Conservation (phyloP, 805 yeast species). For the Geotrichum ghanense region DNA sequence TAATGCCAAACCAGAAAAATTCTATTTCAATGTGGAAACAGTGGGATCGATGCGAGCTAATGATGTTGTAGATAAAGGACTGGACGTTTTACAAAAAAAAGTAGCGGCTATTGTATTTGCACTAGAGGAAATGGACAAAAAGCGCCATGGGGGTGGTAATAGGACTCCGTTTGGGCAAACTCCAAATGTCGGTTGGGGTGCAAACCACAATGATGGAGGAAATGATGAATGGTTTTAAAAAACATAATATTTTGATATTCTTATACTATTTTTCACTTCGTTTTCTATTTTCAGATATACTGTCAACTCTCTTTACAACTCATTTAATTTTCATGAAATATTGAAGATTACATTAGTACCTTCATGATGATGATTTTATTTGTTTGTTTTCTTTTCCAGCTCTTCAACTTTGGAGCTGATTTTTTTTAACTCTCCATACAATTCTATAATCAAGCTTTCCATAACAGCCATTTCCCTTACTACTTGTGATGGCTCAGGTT, state of each 20-base stretch:
- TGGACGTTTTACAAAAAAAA: slow-evolving; percentile 77
- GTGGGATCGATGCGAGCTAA: slow-evolving; percentile 83
- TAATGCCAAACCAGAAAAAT: slow-evolving; percentile 67
- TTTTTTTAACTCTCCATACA: neutral
- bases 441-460: neutral
- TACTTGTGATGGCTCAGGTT: neutral
- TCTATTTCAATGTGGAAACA: slow-evolving; percentile 84
- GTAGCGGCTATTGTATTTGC: slow-evolving; percentile 79
- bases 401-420: neutral
- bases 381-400: neutral
- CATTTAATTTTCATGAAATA: too few relatives aligned
- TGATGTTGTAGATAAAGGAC: slow-evolving; percentile 77
- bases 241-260: too few relatives aligned
- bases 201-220: neutral
- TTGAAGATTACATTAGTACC: too few relatives aligned
- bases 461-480: neutral
- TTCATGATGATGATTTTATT: too few relatives aligned
- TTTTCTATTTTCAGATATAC: too few relatives aligned
- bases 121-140: slow-evolving; percentile 28
- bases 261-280: too few relatives aligned
- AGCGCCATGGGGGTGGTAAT: slow-evolving; percentile 7
- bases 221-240: slow-evolving; percentile 1
- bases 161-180: slow-evolving; percentile 4
- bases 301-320: too few relatives aligned
- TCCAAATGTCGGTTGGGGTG: neutral